These are phyloP conservation scores for Aspergillus caelatus DNA, from an alignment of 2,329 filamentous ascomycete species.

Conservation along the genomic window DNA sequence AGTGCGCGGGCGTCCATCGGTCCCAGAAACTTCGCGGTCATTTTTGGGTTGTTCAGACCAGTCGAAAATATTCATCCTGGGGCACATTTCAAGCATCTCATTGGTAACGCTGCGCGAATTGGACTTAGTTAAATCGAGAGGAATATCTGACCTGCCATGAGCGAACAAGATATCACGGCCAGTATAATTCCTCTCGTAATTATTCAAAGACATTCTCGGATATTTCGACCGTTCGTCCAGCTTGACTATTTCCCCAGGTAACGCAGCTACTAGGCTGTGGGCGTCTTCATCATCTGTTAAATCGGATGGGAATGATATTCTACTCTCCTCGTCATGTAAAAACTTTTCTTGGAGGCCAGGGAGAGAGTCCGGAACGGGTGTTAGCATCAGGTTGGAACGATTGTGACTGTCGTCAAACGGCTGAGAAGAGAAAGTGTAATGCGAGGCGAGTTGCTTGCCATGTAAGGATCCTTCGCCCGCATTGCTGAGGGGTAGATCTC, in stretches of 20 bases:
- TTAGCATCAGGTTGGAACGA: conserved; percentile 24
- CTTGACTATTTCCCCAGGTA: conserved; percentile 28
- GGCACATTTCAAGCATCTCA: conserved; percentile 41
- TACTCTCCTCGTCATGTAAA: conserved; percentile 20
- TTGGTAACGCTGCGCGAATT: conserved; percentile 15
- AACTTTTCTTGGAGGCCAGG: conserved; percentile 12
- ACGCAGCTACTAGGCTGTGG: conserved; percentile 30
- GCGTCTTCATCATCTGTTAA: conserved; percentile 29
- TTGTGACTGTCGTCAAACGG: conserved; percentile 24
- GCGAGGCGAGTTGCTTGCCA: conserved; percentile 53
- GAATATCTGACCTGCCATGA: not conserved
- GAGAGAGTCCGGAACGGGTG: conserved; percentile 16
- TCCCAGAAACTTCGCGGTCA: conserved; percentile 56
- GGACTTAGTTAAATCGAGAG: conserved; percentile 11
- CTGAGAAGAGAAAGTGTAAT: conserved; percentile 45
- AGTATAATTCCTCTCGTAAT: not conserved
- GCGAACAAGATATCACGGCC: conserved; percentile 11
- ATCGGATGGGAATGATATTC: conserved; percentile 28
- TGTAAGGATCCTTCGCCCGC: conserved; percentile 47
- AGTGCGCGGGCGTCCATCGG: conserved; percentile 61
- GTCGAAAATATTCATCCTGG: conserved; percentile 63
- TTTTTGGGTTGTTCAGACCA: conserved; percentile 63
- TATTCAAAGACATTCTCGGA: conserved; percentile 12
- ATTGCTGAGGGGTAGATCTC: conserved; percentile 45
- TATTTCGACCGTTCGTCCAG: conserved; percentile 9